A percentile compares a stretch with the other conserved stretches of the same genome.
These are phyloP conservation scores for Erigeron philadelphicus DNA, from an alignment of 140 eudicot species.

Conservation along the genomic window DNA sequence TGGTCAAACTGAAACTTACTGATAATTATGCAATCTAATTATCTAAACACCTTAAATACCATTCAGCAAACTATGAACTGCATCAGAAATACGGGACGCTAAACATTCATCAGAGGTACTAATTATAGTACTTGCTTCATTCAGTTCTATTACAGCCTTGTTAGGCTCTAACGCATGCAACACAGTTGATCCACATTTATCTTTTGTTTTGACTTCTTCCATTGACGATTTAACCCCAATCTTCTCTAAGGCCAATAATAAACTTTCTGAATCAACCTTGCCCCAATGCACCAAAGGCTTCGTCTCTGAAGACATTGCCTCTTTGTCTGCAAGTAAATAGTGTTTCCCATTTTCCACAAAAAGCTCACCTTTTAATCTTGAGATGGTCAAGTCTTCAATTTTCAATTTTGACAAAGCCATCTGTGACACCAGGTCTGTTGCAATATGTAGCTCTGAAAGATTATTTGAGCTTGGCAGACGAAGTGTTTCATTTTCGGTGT, in stretches of 20 bases:
- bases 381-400: constrained; percentile 27
- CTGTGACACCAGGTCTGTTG: constrained; percentile 43
- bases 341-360: constrained; percentile 47
- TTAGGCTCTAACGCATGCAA: constrained; percentile 46
- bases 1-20: too few relatives aligned
- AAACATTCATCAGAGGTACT: constrained; percentile 45
- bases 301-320: constrained; percentile 10
- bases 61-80: constrained; percentile 36
- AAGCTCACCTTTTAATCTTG: constrained; percentile 67
- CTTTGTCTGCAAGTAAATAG: constrained; percentile 32
- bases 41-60: constrained; percentile 3
- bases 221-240: constrained; percentile 43
- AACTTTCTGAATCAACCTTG: constrained; percentile 33
- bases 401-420: constrained; percentile 39
- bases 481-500: constrained; percentile 42
- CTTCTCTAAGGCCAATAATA: constrained; percentile 37
- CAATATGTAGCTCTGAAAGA: constrained; percentile 42
- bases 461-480: constrained; percentile 41
- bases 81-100: constrained; percentile 43
- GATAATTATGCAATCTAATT: not conserved
- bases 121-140: constrained; percentile 38
- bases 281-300: constrained; percentile 49
- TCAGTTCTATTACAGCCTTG: constrained; percentile 47
- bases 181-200: constrained; percentile 27
- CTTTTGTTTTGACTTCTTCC: constrained; percentile 33